Conservation (phyloP, 139 green algal species). For the Chlorella sp. region DNA sequence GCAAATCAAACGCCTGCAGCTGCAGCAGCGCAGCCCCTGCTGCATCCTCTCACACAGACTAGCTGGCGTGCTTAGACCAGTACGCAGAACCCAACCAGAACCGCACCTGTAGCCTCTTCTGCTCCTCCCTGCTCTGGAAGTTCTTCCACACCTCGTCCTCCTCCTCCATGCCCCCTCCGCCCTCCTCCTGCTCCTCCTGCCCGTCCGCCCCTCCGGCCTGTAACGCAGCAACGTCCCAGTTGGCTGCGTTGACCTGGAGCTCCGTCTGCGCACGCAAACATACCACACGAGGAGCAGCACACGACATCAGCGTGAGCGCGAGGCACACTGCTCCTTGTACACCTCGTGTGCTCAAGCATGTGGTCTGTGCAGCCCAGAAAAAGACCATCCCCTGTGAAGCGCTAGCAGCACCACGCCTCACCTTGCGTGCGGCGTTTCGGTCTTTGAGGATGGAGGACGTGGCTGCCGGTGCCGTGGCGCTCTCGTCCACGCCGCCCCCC, state of each 20-base stretch:
- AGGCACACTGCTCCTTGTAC: no score
- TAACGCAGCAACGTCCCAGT: slow-evolving; percentile 14
- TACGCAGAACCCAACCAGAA: no score
- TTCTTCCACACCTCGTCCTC: slow-evolving; percentile 24
- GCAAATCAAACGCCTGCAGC: no score
- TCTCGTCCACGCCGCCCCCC: slow-evolving; percentile 19
- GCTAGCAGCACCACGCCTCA: no score
- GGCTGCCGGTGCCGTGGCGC: slow-evolving; percentile 8
- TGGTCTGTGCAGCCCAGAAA: no score
- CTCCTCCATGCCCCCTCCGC: background rate
- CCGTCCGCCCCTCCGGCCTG: background rate
- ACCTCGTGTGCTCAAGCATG: no score
- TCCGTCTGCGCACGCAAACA: slow-evolving; percentile 8
- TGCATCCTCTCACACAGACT: no score
- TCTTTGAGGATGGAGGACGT: slow-evolving; percentile 19
- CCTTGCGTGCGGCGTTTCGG: slow-evolving; percentile 11
- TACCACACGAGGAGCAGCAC: background rate
- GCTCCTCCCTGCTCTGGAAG: slow-evolving; percentile 17
- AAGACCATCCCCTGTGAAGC: no score
- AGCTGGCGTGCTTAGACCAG: no score
- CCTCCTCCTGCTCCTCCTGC: background rate
- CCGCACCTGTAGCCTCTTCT: slow-evolving; percentile 13
- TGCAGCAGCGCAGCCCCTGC: no score
- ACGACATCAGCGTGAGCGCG: background rate
- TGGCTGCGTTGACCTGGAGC: slow-evolving; percentile 18